Conservation (phyloP, 257 asterid genomes). For the Solanum bulbocastanum region DNA sequence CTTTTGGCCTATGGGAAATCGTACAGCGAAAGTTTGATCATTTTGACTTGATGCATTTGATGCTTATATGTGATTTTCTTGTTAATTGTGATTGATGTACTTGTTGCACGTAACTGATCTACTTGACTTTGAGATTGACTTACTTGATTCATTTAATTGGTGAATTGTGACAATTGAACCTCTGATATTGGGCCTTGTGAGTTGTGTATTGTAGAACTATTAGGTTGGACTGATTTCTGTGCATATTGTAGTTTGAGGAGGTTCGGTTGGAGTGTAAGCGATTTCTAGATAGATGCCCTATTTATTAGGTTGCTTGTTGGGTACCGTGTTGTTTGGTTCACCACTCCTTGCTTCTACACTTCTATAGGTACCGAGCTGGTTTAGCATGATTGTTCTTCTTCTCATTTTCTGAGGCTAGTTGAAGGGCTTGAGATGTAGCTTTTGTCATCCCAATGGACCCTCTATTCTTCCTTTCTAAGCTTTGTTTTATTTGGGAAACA, state of each 20-base stretch:
- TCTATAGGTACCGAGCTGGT: background rate
- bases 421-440: background rate
- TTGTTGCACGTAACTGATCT: background rate
- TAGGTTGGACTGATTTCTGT: background rate
- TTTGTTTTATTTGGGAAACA: background rate
- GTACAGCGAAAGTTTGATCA: too few species aligned
- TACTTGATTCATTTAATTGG: background rate
- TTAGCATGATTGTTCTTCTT: background rate
- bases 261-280: too few species aligned
- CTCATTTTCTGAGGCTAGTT: background rate
- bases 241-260: too few species aligned
- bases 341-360: background rate
- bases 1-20: too few species aligned
- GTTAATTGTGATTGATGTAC: too few species aligned
- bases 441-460: background rate
- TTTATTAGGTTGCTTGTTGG: background rate
- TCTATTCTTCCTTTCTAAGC: background rate
- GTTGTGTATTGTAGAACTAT: background rate
- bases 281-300: background rate
- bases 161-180: background rate
- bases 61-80: too few species aligned
- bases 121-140: background rate
- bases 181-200: background rate
- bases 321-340: background rate
- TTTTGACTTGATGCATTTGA: too few species aligned